Conservation (phyloP, 2,329 filamentous ascomycete species). For the Helotiales sp. region DNA sequence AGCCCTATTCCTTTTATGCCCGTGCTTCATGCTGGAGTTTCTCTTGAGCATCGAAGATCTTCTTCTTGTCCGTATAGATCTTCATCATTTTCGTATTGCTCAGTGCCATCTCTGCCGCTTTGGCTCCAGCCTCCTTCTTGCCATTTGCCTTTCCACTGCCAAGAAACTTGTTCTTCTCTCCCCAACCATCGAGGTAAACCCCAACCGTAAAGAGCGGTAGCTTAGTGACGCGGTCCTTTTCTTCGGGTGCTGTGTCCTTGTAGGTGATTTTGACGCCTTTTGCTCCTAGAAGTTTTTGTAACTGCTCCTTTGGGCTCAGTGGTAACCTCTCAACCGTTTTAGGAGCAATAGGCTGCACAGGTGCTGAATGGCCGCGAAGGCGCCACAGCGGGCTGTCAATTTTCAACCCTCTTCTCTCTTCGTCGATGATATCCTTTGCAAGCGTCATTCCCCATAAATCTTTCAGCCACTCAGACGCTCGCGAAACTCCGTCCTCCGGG, state of each 20-base stretch:
- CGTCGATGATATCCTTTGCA: constrained; percentile 49
- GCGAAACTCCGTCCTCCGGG: constrained; percentile 58
- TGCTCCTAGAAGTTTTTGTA: constrained; percentile 52
- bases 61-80: constrained; percentile 47
- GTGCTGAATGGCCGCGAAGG: constrained; percentile 20
- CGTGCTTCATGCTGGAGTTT: constrained; percentile 28
- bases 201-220: constrained; percentile 62
- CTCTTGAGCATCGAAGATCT: constrained; percentile 42
- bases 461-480: constrained; percentile 70
- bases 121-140: constrained; percentile 69
- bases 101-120: constrained; percentile 64
- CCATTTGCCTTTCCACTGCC: constrained; percentile 63
- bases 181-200: constrained; percentile 67
- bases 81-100: constrained; percentile 62
- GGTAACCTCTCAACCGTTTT: constrained; percentile 16
- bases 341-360: constrained; percentile 1
- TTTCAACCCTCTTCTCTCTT: constrained; percentile 32
- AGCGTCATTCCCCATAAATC: constrained; percentile 71
- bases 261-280: constrained; percentile 61
- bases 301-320: constrained; percentile 51
- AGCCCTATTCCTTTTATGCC: constrained; percentile 7
- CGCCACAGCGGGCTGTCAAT: constrained; percentile 32
- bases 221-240: constrained; percentile 53
- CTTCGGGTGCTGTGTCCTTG: constrained; percentile 52
- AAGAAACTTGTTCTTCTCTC: constrained; percentile 60